Evolutionary conservation across 192 early-diverging fungal species (phyloP), one percentile per base, ranked within the genome.

Genomic region (Lobosporangium transversale): DNA sequence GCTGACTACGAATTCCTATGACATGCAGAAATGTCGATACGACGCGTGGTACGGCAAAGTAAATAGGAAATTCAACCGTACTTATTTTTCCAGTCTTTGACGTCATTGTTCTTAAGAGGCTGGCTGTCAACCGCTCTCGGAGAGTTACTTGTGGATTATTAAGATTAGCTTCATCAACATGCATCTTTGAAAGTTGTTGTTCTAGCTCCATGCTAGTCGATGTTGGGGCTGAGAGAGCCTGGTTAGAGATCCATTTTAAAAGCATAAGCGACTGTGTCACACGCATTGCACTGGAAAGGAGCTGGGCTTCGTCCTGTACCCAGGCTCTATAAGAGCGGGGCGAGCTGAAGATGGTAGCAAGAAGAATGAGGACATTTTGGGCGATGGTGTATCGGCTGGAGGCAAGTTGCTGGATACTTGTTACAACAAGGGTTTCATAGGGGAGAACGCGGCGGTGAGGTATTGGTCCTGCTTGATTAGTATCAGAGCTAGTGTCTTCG

Each of bases 201-300:
- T 76, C 73, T 24, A 76, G n/a, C 29, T 35, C 54, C 27, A 45
- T 29, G 9, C 40, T 33, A 15, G 12, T 17, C 27, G 58, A 51
- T 21, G 58, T 5, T n/a, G 64, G 7, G 1, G 53, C 8, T 1
- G 58, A 40, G 3, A 76, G 47, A 7, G 65, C 29, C 24, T 59
- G 73, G 30, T 52, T 67, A 4, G 73, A 66, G 18, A 76, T 36
- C 73, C 73, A 76, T n/a, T 67, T 76, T 12, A 76, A 53, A 3
- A 66, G 58, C 10, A 66, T 15, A 1, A 76, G 33, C 3, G 65
- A 66, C 37, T 67, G 73, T 0, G 64, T 55, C 1, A 58, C 31
- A 17, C 58, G 54, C 51, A 76, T 43, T 3, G 65, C 64, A 18
- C 67, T 59, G 10, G 73, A 67, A 3, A 76, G 30, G 36, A 66